Percentiles rank a stretch among this genome's conserved stretches.
phyloP scores from a whole-genome alignment of 140 eudicot species.

The Cichorium intybus region DNA sequence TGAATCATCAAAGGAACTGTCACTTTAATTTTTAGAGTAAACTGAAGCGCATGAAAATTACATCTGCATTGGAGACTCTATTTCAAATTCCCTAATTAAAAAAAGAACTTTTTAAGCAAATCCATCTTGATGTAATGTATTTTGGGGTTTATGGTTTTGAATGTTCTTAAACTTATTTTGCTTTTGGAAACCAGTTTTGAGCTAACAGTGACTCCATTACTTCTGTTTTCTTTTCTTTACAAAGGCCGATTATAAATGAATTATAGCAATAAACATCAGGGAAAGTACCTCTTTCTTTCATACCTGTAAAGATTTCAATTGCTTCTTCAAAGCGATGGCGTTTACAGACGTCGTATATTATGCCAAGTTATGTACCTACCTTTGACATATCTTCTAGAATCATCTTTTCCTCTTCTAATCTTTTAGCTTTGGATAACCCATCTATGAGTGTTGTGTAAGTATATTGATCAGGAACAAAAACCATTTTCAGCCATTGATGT shows the following conservation, averaged over 20 bases:
- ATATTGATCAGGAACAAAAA: slow-evolving; percentile 67
- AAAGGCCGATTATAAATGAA: slow-evolving; percentile 69
- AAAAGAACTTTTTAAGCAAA: too few relatives aligned
- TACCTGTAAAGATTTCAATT: slow-evolving; percentile 32
- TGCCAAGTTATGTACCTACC: slow-evolving; percentile 46
- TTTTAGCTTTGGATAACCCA: slow-evolving; percentile 62
- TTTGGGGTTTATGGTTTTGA: too few relatives aligned
- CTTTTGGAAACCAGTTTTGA: too few relatives aligned
- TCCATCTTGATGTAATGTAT: too few relatives aligned
- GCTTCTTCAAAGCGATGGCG: slow-evolving; percentile 64
- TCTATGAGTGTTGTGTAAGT: slow-evolving; percentile 66
- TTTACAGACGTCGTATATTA: slow-evolving; percentile 64
- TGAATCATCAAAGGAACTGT: too few relatives aligned
- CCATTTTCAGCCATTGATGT: slow-evolving; percentile 60
- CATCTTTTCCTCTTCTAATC: slow-evolving; percentile 59
- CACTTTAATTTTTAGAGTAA: too few relatives aligned
- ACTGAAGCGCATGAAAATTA: too few relatives aligned
- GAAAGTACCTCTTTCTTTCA: slow-evolving; percentile 57
- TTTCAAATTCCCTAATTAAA: too few relatives aligned
- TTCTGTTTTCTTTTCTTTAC: slow-evolving; percentile 49
- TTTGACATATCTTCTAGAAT: slow-evolving; percentile 67
- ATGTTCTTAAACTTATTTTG: too few relatives aligned
- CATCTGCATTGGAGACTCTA: too few relatives aligned
- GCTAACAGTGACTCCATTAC: slow-evolving; percentile 42
- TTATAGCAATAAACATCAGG: slow-evolving; percentile 89